phyloP scores from a whole-genome alignment of 2,329 filamentous ascomycete species.

The Pseudogymnoascus sp. region DNA sequence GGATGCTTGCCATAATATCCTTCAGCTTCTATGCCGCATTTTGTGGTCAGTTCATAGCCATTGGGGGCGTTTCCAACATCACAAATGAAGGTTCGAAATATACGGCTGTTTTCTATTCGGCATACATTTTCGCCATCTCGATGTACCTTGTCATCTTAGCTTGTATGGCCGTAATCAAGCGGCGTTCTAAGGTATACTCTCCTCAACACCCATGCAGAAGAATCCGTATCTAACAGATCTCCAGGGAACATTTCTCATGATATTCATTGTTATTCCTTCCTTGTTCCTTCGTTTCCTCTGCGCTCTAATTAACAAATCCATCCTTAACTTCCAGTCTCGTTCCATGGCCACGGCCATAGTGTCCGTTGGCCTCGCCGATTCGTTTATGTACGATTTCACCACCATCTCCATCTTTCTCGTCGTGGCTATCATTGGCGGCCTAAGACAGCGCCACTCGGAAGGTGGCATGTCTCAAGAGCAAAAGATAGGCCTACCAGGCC shows the following conservation, averaged over 20 bases:
- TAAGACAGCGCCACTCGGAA: neutral
- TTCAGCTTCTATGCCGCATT: neutral
- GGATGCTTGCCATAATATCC: conserved; percentile 17
- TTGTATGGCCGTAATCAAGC: neutral
- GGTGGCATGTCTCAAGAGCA: neutral
- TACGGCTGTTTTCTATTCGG: conserved; percentile 1
- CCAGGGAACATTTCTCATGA: neutral
- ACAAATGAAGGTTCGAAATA: neutral
- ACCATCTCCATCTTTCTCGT: neutral
- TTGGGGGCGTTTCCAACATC: neutral
- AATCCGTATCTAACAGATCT: neutral
- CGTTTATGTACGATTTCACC: neutral
- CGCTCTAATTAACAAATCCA: neutral
- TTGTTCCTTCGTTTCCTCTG: neutral
- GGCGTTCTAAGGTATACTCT: neutral
- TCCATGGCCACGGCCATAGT: neutral
- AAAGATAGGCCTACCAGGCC: neutral
- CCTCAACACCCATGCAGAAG: neutral
- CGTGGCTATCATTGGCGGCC: neutral
- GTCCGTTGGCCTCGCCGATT: neutral
- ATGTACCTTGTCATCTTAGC: conserved; percentile 14
- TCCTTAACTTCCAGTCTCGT: neutral
- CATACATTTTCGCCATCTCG: conserved; percentile 17
- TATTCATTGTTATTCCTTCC: neutral
- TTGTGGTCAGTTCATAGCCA: neutral